Percentiles rank a stretch among this genome's conserved stretches.
These are phyloP conservation scores for Coemansia sp. DNA, from an alignment of 192 early-diverging fungal genomes.

Conservation along the genomic window DNA sequence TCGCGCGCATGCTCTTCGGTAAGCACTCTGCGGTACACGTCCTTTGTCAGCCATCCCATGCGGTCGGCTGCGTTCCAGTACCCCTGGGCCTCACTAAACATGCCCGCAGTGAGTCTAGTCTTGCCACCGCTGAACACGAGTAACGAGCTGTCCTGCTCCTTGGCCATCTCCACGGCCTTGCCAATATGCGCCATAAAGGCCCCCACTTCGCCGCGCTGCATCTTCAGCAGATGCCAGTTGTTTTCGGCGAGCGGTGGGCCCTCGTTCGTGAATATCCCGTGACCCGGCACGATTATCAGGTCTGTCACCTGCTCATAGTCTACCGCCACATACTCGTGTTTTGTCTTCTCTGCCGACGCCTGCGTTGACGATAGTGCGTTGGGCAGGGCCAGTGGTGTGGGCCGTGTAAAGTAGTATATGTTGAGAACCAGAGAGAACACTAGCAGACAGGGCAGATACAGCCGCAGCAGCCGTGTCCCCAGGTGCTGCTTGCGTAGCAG, in stretches of 20 bases:
- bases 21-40: constrained; percentile 43
- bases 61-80: constrained; percentile 56
- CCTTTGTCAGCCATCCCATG: constrained; percentile 46
- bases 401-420: constrained; percentile 56
- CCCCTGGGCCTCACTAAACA: constrained; percentile 52
- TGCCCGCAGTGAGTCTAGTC: constrained; percentile 42
- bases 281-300: constrained; percentile 51
- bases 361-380: constrained; percentile 26
- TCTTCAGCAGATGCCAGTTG: constrained; percentile 48
- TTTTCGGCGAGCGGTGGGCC: constrained; percentile 39
- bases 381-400: constrained; percentile 34
- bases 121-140: constrained; percentile 56
- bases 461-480: constrained; percentile 24
- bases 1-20: constrained; percentile 58
- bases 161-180: constrained; percentile 42
- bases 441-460: constrained; percentile 40
- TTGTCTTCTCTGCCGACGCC: background rate
- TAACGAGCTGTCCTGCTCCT: constrained; percentile 42
- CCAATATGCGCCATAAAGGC: constrained; percentile 54
- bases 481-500: constrained; percentile 47
- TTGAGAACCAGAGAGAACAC: constrained; percentile 44
- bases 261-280: constrained; percentile 51
- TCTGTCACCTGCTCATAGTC: constrained; percentile 48
- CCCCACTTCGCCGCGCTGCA: constrained; percentile 49
- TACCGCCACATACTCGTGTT: constrained; percentile 15